Conservation (phyloP, 371 early-diverging fungal species). For the Blakeslea trispora region DNA sequence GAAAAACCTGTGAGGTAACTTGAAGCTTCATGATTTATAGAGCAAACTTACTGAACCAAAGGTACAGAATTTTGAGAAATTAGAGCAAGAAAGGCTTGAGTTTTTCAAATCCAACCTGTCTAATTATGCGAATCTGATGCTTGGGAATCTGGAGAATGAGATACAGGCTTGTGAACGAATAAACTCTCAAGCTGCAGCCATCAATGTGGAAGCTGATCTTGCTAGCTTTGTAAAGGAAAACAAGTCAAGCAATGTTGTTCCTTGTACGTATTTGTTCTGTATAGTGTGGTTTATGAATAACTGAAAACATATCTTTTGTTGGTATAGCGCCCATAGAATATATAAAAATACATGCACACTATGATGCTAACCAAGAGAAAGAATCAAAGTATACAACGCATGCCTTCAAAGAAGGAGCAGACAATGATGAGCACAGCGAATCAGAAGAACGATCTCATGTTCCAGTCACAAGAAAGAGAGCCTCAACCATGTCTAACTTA, state of each 20-base stretch:
- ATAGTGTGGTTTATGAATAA: too few relatives aligned
- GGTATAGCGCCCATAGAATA: conserved; percentile 23
- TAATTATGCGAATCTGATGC: conserved; percentile 20
- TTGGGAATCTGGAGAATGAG: conserved; percentile 22
- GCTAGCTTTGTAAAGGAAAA: conserved; percentile 17
- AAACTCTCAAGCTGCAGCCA: conserved; percentile 9
- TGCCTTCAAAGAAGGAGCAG: conserved; percentile 5
- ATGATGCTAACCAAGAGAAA: conserved; percentile 15
- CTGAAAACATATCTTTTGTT: background rate
- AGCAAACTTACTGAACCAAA: too few relatives aligned
- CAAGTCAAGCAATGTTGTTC: conserved; percentile 19
- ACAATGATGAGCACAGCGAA: conserved; percentile 21
- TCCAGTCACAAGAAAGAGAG: background rate
- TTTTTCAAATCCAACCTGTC: conserved; percentile 26
- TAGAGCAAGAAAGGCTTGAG: conserved; percentile 23
- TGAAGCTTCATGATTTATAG: too few relatives aligned
- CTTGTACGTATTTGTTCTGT: conserved; percentile 17
- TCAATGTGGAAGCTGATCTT: conserved; percentile 16
- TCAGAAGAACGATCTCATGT: conserved; percentile 9
- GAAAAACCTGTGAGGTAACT: conserved; percentile 21
- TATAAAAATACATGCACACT: conserved; percentile 23
- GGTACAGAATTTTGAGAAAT: conserved; percentile 23
- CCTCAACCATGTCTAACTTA: background rate
- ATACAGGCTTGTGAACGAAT: conserved; percentile 25
- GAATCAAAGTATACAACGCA: conserved; percentile 12